Base-by-base conservation (phyloP, 371 early-diverging fungal genomes). In the Dinochytrium kinnereticum region DNA sequence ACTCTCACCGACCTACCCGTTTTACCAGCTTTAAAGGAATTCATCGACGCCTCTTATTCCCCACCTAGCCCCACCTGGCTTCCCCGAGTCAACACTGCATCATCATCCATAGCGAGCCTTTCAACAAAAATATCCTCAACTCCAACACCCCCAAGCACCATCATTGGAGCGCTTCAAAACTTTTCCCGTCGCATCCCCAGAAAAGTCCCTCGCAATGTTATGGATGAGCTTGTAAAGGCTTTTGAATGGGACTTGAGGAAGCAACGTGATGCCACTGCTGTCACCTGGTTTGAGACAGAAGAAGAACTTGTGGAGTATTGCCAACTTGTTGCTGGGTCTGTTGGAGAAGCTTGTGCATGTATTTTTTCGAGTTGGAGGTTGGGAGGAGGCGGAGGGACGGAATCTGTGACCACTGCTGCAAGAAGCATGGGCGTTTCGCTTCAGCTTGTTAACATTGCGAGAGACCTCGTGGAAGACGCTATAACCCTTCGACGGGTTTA, bases 391-490 rank as follows among this genome's bases (percentile, higher is more conserved):
- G 7, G 7, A 55, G 57, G 57, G 7, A 7, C 57, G 51, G 64
- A 73, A 0, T 80, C 85, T 77, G 75, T 77, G 21, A 68, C 85
- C 0, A 69, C 71, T 0, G 77, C 79, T 31, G 89, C 90, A 19
- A 71, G 88, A 38, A 86, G 86, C 38, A 87, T 89, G 88, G 91
- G 91, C 0, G 76, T 85, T 73, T 87, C 85, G 7, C 70, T 90
- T 30, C 91, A 90, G 73, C 75, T 86, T 26, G 81, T 84, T 30
- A 90, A 90, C 68, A 87, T 87, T 64, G 87, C 88, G 0, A 77
- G 91, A 30, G 91, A 90, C 78, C 81, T 90, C 26, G 83, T 84
- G 3, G 84, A 87, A 0, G 91, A 90, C 69, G 86, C 86, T n/a
- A 68, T 34, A 7, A 59, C 57, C 3, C 76, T 88, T 3, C 81